phyloP scores from a whole-genome alignment of 2,329 filamentous ascomycete species.

The Xylaria sp. region DNA sequence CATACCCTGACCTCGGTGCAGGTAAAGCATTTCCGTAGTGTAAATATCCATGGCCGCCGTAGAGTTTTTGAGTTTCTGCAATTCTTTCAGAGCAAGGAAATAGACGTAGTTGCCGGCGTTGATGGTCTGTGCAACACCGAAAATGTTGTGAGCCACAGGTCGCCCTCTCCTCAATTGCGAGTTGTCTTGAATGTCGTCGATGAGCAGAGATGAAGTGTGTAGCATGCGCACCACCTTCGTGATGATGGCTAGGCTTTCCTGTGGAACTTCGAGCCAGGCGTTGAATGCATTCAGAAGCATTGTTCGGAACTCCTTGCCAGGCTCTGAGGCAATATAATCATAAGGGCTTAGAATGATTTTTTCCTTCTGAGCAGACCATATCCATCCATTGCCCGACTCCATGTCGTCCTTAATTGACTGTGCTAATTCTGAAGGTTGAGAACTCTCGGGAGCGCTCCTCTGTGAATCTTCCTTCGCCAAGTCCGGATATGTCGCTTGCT shows the following conservation, averaged over 20 bases:
- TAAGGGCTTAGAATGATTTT: constrained; percentile 81
- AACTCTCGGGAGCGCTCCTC: constrained; percentile 17
- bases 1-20: constrained; percentile 92
- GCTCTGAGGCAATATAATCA: constrained; percentile 81
- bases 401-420: constrained; percentile 66
- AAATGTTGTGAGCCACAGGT: constrained; percentile 86
- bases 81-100: constrained; percentile 80
- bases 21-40: constrained; percentile 83
- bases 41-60: constrained; percentile 73
- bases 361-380: constrained; percentile 80
- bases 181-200: constrained; percentile 89
- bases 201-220: constrained; percentile 82
- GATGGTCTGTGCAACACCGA: constrained; percentile 87
- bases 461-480: constrained; percentile 19
- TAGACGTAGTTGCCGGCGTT: constrained; percentile 93
- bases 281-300: constrained; percentile 86
- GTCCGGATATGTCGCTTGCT: constrained; percentile 15
- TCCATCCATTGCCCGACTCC: constrained; percentile 59
- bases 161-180: constrained; percentile 80
- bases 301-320: constrained; percentile 85
- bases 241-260: constrained; percentile 75
- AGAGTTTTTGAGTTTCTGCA: constrained; percentile 75
- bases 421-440: constrained; percentile 52
- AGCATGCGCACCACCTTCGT: constrained; percentile 85
- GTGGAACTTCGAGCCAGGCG: constrained; percentile 78